Base-by-base conservation (phyloP, 306 rosid species). In the Castanea crenata region DNA sequence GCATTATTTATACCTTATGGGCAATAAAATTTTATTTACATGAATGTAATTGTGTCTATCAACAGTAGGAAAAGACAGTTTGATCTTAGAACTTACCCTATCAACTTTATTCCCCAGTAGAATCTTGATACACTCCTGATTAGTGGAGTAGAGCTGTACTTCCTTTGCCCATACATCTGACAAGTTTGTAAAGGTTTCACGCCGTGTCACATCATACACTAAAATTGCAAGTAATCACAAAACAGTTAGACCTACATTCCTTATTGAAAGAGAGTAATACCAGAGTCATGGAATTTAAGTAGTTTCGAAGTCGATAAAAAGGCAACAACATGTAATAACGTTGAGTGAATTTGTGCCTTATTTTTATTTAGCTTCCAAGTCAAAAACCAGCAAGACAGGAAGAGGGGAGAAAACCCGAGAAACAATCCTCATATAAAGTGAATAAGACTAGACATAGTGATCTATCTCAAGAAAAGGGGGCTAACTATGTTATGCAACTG, bases 91-190 rank as follows among this genome's bases (percentile, higher is more conserved):
- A 38, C 77, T 75, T 85, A 95, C 99, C 90, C 85, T 90, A 80
- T 95, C 99, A 67, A 91, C 96, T 81, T 95, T 95, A 82, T 95
- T 95, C 71, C 99, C 99, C 4, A 95, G 91, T 71, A 95, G 83
- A 84, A 95, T 85, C 80, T 89, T 93, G 83, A 95, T 77, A 80
- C 98, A 91, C 38, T 93, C 96, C 1, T 21, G 85, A 78, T 90
- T 85, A 8, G 92, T 90, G 69, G 86, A 88, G 79, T 87, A 91
- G 69, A 78, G 87, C 79, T 90, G 96, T 77, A 93, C 93, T 86
- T 95, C 99, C 81, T 87, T 95, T 5, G 92, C 89, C 99, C 99
- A 95, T 79, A 85, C 76, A 32, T 82, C 81, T n/a, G 75, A 81
- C 82, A 95, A 85, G 79, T 93, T 90, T 79, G 89, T 89, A 83